These are phyloP conservation scores for Neospora caninum DNA, from an alignment of 169 alveolate genomes.

Conservation along the genomic window DNA sequence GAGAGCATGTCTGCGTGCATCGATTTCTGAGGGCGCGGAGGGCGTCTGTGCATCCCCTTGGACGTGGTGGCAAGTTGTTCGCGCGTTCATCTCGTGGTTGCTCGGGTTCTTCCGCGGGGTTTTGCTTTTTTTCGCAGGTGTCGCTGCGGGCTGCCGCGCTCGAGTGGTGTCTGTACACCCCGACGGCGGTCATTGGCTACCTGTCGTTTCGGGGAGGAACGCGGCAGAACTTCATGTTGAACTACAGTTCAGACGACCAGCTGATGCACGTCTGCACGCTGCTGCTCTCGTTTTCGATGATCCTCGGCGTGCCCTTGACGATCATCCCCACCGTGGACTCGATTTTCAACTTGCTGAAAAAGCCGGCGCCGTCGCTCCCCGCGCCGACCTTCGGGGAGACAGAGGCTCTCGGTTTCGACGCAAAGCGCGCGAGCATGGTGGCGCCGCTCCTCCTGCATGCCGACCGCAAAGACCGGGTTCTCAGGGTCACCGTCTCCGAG, in stretches of 20 bases:
- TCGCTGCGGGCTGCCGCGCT: background rate
- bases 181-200: background rate
- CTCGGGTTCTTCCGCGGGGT: background rate
- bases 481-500: background rate
- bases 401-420: background rate
- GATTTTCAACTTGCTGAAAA: background rate
- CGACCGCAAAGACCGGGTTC: background rate
- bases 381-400: background rate
- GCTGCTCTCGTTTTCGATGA: background rate
- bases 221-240: constrained; percentile 9
- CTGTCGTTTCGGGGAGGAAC: background rate
- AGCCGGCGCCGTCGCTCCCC: background rate
- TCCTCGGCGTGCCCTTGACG: constrained; percentile 25
- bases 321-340: constrained; percentile 9
- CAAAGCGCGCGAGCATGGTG: background rate
- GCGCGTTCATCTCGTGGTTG: no score
- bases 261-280: constrained; percentile 31
- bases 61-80: no score
- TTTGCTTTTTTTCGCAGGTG: background rate
- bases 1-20: no score
- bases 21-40: no score
- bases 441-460: background rate
- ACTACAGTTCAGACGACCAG: background rate
- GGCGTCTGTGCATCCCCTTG: no score
- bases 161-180: constrained; percentile 10